Evolutionary conservation across 1,284 basidiomycete genomes (phyloP), one percentile per base, ranked within the genome.

Genomic region (Ganoderma leucocontextum): DNA sequence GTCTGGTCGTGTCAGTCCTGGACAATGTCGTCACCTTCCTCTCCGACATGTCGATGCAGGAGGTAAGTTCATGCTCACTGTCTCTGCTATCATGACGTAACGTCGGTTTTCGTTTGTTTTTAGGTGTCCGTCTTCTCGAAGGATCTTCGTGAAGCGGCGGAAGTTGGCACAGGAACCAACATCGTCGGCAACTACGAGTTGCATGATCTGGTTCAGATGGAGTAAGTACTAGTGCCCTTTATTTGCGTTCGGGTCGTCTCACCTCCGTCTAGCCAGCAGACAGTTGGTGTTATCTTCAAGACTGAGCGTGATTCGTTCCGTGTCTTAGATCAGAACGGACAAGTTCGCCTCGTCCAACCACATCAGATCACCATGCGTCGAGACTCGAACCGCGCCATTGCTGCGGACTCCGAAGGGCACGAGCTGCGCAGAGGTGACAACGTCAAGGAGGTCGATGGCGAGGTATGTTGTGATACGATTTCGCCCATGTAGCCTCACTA

Each of bases 231-330:
- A 63, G 57, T 62, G 22, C 64, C 47, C 47, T 35, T 33, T 15
- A n/a, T 65, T 35, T 41, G 29, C 19, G 47, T 36, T 62, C 41
- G 60, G 67, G 38, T 69, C 12, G 70, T 73, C 58, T 60, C 33
- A 70, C 67, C 49, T 60, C 15, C 62, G 19, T 64, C 49, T 72
- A 96, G 95, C 80, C 87, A 91, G 42, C 94, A 96, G 79, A 98
- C 97, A 1, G 95, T 96, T 35, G 97, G 96, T 78, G 96, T 99
- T 69, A 97, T 99, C 74, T 98, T 94, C 88, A 98, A 98, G 82
- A 97, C 97, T 4, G 98, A 99, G 79, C 91, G 95, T 22, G 95
- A 96, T 77, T 91, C 94, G 9, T 96, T 99, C 88, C 94, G 95
- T 68, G 94, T 99, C 0, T 87, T 99, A 60, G 97, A 99, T 78